Conservation (phyloP, 805 yeast species). For the Candida dendrica region DNA sequence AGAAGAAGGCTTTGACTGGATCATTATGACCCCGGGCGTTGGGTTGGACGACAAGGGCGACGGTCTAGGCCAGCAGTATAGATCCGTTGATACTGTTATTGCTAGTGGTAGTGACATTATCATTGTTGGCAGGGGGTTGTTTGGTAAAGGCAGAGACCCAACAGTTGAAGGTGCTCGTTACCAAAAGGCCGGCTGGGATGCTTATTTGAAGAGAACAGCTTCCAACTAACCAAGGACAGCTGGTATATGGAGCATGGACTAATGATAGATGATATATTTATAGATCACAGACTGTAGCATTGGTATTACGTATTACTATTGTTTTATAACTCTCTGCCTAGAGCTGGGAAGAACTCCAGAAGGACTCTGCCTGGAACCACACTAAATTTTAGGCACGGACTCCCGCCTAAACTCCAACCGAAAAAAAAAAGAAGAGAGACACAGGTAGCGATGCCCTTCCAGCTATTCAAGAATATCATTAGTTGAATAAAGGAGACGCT, state of each 20-base stretch:
- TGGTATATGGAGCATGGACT: no score
- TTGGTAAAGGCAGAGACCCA: conserved; percentile 92
- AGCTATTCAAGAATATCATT: no score
- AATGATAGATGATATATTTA: not conserved
- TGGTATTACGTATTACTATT: no score
- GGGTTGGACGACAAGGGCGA: conserved; percentile 97
- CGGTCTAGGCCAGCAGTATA: conserved; percentile 90
- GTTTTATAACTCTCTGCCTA: no score
- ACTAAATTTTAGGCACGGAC: no score
- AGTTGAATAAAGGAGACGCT: no score
- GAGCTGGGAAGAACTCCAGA: no score
- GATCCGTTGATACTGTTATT: conserved; percentile 83
- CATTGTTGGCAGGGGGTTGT: conserved; percentile 97
- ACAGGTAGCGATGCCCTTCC: no score
- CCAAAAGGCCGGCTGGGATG: conserved; percentile 91
- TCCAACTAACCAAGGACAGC: not conserved
- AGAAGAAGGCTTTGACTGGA: conserved; percentile 88
- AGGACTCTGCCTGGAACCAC: no score
- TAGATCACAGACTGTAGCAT: no score
- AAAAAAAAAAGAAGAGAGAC: no score
- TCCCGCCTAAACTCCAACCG: no score
- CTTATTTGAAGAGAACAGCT: conserved; percentile 47
- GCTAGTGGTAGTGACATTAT: conserved; percentile 86
- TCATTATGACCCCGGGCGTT: conserved; percentile 97
- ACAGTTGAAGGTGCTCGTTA: conserved; percentile 81